Percentiles rank a stretch among this genome's conserved stretches.
phyloP scores from a whole-genome alignment of 2,329 filamentous ascomycete species.

The Eurotiales sp. region DNA sequence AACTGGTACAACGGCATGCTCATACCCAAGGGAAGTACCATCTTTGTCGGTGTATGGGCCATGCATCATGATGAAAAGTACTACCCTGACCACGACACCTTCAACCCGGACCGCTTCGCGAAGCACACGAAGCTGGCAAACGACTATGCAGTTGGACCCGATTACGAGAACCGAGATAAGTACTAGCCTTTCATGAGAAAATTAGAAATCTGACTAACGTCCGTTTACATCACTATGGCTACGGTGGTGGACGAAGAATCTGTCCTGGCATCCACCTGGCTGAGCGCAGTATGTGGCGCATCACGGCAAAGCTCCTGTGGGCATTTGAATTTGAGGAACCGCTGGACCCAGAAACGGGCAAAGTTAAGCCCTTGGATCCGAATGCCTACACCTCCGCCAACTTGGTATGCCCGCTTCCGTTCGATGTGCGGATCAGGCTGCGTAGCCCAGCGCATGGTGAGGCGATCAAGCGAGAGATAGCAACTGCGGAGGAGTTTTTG shows the following conservation, averaged over 20 bases:
- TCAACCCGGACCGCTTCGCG: constrained; percentile 29
- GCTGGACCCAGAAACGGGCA: no score
- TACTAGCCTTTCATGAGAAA: no score
- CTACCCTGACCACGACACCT: constrained; percentile 35
- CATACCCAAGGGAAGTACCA: constrained; percentile 47
- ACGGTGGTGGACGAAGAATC: constrained; percentile 55
- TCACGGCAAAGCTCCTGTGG: constrained; percentile 56
- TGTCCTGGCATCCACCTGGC: constrained; percentile 56
- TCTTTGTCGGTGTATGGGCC: constrained; percentile 43
- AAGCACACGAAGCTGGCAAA: constrained; percentile 30
- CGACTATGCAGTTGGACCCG: no score
- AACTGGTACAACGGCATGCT: constrained; percentile 28
- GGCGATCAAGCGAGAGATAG: no score
- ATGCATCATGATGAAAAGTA: constrained; percentile 40
- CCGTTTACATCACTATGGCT: constrained; percentile 50
- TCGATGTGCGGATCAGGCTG: no score
- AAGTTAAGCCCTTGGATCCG: no score
- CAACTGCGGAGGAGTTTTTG: no score
- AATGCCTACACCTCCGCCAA: no score
- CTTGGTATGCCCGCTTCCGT: no score
- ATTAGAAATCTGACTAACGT: no score
- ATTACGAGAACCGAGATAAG: no score
- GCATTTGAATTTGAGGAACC: constrained; percentile 46
- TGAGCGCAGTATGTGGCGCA: constrained; percentile 59
- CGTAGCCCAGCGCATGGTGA: no score